Percentiles rank a stretch among this genome's conserved stretches.
phyloP scores from a whole-genome alignment of 129 eudicot genomes.

The Helichrysum umbraculigerum region DNA sequence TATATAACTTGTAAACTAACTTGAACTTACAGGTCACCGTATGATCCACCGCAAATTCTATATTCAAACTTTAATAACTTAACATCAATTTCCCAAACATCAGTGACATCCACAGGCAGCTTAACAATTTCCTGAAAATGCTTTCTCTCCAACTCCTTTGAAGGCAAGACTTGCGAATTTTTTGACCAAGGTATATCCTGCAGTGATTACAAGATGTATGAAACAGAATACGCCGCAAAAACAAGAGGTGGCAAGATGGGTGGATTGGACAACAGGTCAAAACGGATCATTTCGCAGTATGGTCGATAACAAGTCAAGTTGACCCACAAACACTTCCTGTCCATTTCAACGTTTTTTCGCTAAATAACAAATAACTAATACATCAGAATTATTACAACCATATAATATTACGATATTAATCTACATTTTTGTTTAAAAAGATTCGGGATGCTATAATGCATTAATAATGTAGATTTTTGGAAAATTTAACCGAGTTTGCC shows the following conservation, averaged over 20 bases:
- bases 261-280: neutral
- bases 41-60: conserved; percentile 68
- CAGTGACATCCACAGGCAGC: conserved; percentile 59
- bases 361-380: neutral
- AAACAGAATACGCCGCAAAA: neutral
- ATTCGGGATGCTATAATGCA: neutral
- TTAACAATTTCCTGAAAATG: conserved; percentile 34
- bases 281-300: neutral
- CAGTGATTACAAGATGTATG: conserved; percentile 21
- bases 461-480: neutral
- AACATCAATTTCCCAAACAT: conserved; percentile 90
- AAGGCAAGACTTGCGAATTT: conserved; percentile 34
- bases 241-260: conserved; percentile 3
- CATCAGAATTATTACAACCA: neutral
- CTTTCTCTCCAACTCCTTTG: conserved; percentile 34
- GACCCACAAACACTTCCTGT: neutral
- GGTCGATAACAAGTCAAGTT: neutral
- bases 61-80: conserved; percentile 56
- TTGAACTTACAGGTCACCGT: conserved; percentile 69
- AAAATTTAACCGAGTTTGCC: neutral
- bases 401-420: neutral
- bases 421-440: neutral
- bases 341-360: neutral
- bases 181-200: conserved; percentile 61
- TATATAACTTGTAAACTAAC: neutral